Conservation (phyloP, 371 early-diverging fungal species). For the Mortierella sp. region DNA sequence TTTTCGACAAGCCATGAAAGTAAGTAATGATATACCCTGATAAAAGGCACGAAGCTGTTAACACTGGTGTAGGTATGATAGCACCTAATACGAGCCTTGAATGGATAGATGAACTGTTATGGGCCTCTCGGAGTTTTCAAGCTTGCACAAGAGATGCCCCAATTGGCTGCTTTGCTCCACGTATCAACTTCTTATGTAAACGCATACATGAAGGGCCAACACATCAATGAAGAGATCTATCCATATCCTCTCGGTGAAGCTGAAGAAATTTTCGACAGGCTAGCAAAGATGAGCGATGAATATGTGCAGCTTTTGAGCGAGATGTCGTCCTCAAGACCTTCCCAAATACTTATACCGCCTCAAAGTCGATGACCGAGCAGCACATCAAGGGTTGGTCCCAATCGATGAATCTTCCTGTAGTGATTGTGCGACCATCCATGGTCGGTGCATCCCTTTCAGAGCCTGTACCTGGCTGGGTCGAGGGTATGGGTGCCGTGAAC, state of each 20-base stretch:
- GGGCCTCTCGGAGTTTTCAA: constrained; percentile 61
- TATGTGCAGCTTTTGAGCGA: constrained; percentile 10
- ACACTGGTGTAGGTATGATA: no score
- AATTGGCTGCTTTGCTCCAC: constrained; percentile 59
- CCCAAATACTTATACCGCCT: constrained; percentile 60
- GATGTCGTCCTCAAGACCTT: constrained; percentile 37
- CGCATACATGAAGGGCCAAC: constrained; percentile 56
- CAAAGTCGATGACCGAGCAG: constrained; percentile 68
- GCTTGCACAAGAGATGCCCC: constrained; percentile 59
- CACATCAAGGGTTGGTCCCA: background rate
- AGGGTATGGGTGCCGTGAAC: background rate
- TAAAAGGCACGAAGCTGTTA: background rate
- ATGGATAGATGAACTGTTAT: constrained; percentile 60
- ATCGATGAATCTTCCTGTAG: background rate
- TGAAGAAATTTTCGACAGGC: constrained; percentile 56
- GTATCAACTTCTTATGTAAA: constrained; percentile 62
- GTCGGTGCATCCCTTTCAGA: background rate
- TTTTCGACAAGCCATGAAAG: background rate
- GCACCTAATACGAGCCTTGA: no score
- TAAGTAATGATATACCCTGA: constrained; percentile 46
- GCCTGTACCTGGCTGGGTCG: background rate
- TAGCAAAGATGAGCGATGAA: constrained; percentile 56
- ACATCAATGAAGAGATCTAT: constrained; percentile 58
- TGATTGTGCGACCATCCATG: background rate
- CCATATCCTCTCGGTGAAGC: constrained; percentile 62